A percentile compares a stretch with the other conserved stretches of the same genome.
Conservation (phyloP, 2,329 filamentous ascomycete species). For the Ophiostoma piceae region DNA sequence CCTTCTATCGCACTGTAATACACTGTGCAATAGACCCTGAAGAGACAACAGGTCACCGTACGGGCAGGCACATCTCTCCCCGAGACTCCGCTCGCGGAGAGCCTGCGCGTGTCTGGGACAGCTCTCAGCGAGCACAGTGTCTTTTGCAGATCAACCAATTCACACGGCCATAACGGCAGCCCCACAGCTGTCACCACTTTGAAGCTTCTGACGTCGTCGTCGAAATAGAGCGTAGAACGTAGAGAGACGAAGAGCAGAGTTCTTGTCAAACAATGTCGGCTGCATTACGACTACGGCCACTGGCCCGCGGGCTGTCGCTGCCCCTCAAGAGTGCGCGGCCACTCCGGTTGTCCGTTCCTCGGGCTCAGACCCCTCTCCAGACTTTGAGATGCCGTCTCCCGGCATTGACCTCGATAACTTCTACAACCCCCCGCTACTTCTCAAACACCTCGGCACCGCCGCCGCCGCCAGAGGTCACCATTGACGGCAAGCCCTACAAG, state of each 20-base stretch:
- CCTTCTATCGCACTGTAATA: neutral
- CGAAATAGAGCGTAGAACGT: neutral
- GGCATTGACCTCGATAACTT: neutral
- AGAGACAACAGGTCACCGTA: neutral
- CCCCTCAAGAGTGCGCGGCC: neutral
- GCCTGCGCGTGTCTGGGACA: neutral
- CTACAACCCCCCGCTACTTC: neutral
- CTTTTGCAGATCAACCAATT: neutral
- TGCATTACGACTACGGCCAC: conserved; percentile 14
- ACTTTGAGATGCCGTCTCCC: neutral
- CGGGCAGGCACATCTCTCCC: conserved; percentile 18
- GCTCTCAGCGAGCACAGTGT: conserved; percentile 7
- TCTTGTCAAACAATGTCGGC: conserved; percentile 9
- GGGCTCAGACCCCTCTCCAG: neutral
- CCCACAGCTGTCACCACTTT: neutral
- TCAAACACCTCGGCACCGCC: conserved; percentile 11
- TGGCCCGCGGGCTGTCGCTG: neutral
- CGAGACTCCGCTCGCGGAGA: conserved; percentile 23
- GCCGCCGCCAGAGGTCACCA: conserved; percentile 39
- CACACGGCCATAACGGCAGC: neutral
- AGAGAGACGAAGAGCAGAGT: neutral
- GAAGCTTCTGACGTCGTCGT: neutral
- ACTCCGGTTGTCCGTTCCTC: neutral
- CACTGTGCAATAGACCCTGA: neutral
- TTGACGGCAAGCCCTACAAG: conserved; percentile 59